Evolutionary conservation across 441 rosid species (phyloP), one percentile per base, ranked within the genome.

Genomic region (Brassica hybrid): DNA sequence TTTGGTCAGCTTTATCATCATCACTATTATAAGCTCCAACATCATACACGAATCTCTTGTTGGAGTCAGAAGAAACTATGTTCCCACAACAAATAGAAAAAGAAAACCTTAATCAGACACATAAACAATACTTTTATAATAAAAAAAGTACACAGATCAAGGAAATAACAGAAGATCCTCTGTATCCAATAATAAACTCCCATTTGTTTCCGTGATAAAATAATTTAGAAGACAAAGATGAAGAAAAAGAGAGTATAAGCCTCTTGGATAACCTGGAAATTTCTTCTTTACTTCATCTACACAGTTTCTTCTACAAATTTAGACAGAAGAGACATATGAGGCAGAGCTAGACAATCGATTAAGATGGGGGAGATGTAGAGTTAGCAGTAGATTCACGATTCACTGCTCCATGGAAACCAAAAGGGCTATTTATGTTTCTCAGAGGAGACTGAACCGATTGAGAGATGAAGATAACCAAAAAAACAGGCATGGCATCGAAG

Each of bases 21-120:
- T 87, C 94, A 81, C 79, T 86, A 77, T 83, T 88, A 80, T 88
- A 89, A 69, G 81, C 89, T 79, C 97, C 97, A 16, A 88, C 89
- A 76, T 92, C 97, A 85, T 89, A 92, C 73, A 94, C 75, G 68
- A 92, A 86, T 86, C 97, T 87, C 85, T 90, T 86, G 87, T 85
- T 91, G 81, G 76, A 82, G 71, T 92, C 91, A 45, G 98, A 91
- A 13, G 89, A 88, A 83, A 92, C 97, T 92, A 87, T 78, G 16
- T 30, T 12, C 19, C 71, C 78, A 80, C 23, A 21, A 23, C 45
- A 34, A 10, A 0, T 21, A 54, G 5, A 50, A 43, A 43, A 12
- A 38, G 3, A 38, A 73, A 70, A 19, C 41, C 67, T 16, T 52
- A 38, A 19, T 16, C 36, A 73, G 65, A 34, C 2, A 34, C 63